These are phyloP conservation scores for Hygrophoropsis aurantiaca DNA, from an alignment of 768 basidiomycete species.

Conservation along the genomic window DNA sequence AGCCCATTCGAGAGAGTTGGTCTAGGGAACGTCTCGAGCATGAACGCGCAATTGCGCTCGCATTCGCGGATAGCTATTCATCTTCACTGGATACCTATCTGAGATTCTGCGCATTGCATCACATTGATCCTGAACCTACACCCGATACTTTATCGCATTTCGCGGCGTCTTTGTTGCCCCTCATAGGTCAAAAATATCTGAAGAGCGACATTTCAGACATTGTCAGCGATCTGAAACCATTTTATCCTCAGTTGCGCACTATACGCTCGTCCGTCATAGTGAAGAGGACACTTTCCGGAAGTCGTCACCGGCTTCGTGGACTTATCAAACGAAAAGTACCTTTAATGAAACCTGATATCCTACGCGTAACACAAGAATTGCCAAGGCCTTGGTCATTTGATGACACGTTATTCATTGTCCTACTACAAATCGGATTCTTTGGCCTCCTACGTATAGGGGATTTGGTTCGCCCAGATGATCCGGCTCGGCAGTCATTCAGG, in stretches of 20 bases:
- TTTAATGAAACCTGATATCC: slow-evolving; percentile 13
- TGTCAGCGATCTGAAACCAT: slow-evolving; percentile 14
- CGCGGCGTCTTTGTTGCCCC: too few relatives aligned
- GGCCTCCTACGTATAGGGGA: slow-evolving; percentile 19
- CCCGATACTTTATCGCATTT: too few relatives aligned
- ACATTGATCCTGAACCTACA: too few relatives aligned
- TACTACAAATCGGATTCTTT: slow-evolving; percentile 13
- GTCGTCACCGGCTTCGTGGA: not conserved
- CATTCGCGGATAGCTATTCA: too few relatives aligned
- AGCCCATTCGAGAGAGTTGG: too few relatives aligned
- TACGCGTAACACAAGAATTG: not conserved
- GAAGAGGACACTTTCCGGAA: slow-evolving; percentile 8
- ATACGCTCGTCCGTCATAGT: slow-evolving; percentile 5
- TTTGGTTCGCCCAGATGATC: slow-evolving; percentile 18
- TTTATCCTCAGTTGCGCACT: slow-evolving; percentile 14
- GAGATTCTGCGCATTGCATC: too few relatives aligned
- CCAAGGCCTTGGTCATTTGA: slow-evolving; percentile 10
- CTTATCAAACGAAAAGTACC: slow-evolving; percentile 7
- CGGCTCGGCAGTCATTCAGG: not conserved
- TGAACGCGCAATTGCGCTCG: too few relatives aligned
- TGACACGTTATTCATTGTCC: slow-evolving; percentile 16
- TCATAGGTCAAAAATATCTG: too few relatives aligned
- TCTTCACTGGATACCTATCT: too few relatives aligned
- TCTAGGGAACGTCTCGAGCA: too few relatives aligned
- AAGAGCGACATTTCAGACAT: slow-evolving; percentile 23